Evolutionary conservation across 139 green algal species (phyloP), one percentile per base, ranked within the genome.

Genomic region (Volvox reticuliferus): DNA sequence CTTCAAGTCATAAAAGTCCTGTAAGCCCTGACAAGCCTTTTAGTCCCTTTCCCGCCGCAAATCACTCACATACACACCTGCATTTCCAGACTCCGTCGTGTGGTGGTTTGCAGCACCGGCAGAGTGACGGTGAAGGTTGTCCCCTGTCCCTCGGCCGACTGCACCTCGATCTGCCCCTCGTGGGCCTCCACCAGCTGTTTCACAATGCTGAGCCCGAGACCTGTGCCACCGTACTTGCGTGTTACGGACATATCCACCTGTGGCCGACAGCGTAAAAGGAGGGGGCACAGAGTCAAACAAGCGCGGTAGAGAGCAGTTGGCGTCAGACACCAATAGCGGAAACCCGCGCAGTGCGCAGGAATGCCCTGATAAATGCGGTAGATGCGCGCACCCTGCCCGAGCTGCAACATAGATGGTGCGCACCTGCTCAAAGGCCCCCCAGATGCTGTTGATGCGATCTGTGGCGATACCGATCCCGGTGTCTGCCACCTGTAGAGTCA

Each of bases 161-260:
- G 32, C 62, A 76, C 61, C 82, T 87, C 71, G 61, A 97, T 96
- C 21, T 17, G 69, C 0, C 95, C 95, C 1, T 95, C 93, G 75
- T 97, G 95, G 24, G 93, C 94, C 63, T 93, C 88, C 82, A 97
- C 93, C 65, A 97, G 91, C 91, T 97, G 94, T 90, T 96, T 95
- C 3, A 93, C 95, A 55, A 97, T 93, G 89, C 94, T 96, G 21
- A 98, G 90, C 19, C 95, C 93, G 78, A 98, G 94, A 14, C 96
- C 96, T 18, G 96, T 98, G 26, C 96, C 96, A 50, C 96, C 96
- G 88, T 97, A 98, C 78, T 95, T 94, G 79, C 96, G 93, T 9
- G 94, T 96, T 16, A 94, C 93, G 28, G 79, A 94, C 93, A 97
- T 96, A 93, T 98, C 96, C 77, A 95, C 96, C 96, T 98, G 96